Percentiles rank a stretch among this genome's conserved stretches.
phyloP scores from a whole-genome alignment of 805 yeast species.

The Metschnikowia baotianmanensis region DNA sequence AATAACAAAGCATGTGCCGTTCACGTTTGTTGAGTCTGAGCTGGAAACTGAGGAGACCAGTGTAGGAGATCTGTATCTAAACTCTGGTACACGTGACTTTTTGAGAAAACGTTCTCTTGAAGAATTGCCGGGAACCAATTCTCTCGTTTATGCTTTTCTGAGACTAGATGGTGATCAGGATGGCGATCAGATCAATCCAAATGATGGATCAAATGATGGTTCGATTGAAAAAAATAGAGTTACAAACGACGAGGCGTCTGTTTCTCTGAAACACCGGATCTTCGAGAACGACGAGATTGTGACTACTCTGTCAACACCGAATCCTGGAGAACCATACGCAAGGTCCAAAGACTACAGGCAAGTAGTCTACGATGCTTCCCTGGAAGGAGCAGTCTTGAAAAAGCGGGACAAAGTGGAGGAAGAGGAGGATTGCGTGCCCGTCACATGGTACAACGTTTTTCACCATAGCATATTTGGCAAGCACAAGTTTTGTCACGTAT shows the following conservation, averaged over 20 bases:
- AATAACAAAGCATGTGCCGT: background rate
- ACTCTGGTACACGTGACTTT: too few relatives aligned
- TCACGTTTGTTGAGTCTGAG: background rate
- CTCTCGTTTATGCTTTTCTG: slow-evolving; percentile 14
- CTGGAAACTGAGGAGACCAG: background rate
- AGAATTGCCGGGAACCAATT: slow-evolving; percentile 19
- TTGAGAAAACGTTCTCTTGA: slow-evolving; percentile 2
- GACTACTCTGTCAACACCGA: background rate
- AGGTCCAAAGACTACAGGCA: slow-evolving; percentile 4
- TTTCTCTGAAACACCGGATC: slow-evolving; percentile 7
- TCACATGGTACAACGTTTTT: slow-evolving; percentile 53
- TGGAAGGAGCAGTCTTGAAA: background rate
- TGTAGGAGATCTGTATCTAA: too few relatives aligned
- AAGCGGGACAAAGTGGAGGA: background rate
- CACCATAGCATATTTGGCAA: slow-evolving; percentile 51
- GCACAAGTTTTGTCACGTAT: slow-evolving; percentile 34
- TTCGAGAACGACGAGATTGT: slow-evolving; percentile 8
- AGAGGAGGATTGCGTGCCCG: slow-evolving; percentile 40
- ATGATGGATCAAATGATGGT: background rate
- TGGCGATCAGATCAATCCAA: background rate
- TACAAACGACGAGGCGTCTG: background rate
- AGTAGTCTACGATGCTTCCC: slow-evolving; percentile 1
- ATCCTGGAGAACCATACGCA: background rate
- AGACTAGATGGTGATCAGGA: slow-evolving; percentile 9
- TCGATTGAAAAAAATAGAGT: background rate